Percentiles rank a stretch among this genome's conserved stretches.
phyloP scores from a whole-genome alignment of 768 basidiomycete genomes.

The Galerina sulciceps region DNA sequence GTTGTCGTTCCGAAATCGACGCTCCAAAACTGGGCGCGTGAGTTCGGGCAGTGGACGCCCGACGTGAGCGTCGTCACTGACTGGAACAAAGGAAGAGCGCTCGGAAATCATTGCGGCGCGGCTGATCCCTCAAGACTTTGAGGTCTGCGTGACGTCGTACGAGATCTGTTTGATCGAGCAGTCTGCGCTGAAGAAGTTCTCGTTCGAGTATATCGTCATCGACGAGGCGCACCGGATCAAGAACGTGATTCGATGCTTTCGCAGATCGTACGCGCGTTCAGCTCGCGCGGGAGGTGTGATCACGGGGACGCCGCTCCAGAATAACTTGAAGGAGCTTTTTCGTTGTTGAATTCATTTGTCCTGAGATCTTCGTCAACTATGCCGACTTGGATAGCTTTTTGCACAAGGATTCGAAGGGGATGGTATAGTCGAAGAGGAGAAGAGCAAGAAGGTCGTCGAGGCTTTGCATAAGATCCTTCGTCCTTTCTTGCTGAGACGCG shows the following conservation, averaged over 20 bases:
- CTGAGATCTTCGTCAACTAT: constrained; percentile 95
- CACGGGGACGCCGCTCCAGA: constrained; percentile 96
- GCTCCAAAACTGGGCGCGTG: constrained; percentile 76
- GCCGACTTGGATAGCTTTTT: constrained; percentile 92
- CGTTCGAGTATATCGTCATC: constrained; percentile 97
- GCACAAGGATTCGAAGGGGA: constrained; percentile 77
- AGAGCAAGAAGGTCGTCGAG: constrained; percentile 93
- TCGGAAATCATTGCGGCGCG: constrained; percentile 77
- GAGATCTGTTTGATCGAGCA: constrained; percentile 97
- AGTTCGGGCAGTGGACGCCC: no score
- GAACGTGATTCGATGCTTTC: constrained; percentile 96
- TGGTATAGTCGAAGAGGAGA: constrained; percentile 80
- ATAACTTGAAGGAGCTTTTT: constrained; percentile 97
- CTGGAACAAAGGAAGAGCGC: constrained; percentile 90
- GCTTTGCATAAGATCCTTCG: constrained; percentile 96
- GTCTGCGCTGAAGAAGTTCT: constrained; percentile 87
- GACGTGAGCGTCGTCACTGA: constrained; percentile 80
- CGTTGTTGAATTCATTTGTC: constrained; percentile 95
- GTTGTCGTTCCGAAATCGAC: constrained; percentile 99
- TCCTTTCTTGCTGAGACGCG: constrained; percentile 91
- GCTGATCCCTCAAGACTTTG: constrained; percentile 87
- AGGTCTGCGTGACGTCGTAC: constrained; percentile 95
- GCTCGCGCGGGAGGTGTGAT: constrained; percentile 89
- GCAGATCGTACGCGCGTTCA: constrained; percentile 92
- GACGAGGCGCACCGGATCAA: constrained; percentile 99